Conservation (phyloP, 2,329 filamentous ascomycete species). For the Apiospora aurea region DNA sequence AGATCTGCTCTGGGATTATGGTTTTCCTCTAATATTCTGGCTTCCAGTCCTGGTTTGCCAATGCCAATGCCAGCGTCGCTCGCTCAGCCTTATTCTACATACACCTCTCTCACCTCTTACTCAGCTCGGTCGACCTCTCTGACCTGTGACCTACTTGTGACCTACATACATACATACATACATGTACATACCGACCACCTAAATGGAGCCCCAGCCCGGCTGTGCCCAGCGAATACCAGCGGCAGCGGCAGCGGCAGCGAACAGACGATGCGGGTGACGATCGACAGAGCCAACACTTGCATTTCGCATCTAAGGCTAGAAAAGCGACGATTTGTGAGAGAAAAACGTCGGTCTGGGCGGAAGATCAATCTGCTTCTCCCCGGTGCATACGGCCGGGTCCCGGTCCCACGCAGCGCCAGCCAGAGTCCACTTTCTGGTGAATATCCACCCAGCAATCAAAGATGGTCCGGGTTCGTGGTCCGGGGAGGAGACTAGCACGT, state of each 20-base stretch:
- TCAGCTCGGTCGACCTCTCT: background rate
- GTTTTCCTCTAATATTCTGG: background rate
- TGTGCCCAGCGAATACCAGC: background rate
- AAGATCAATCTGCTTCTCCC: conserved; percentile 13
- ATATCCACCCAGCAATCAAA: background rate
- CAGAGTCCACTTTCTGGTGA: background rate
- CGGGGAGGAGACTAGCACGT: too few species aligned
- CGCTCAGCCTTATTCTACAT: background rate
- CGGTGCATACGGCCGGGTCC: background rate
- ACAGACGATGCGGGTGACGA: conserved; percentile 20
- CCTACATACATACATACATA: background rate
- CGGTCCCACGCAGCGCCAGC: too few species aligned
- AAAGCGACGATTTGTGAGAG: conserved; percentile 1
- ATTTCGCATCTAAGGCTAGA: conserved; percentile 17
- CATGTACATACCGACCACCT: background rate
- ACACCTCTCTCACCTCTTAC: background rate
- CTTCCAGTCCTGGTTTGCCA: background rate
- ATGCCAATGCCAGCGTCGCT: background rate
- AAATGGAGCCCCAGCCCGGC: background rate
- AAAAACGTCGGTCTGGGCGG: conserved; percentile 20
- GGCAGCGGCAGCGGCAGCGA: background rate
- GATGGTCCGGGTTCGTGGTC: background rate
- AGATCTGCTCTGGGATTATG: too few species aligned
- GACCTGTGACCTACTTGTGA: background rate
- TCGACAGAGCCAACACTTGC: conserved; percentile 3